Base-by-base conservation (phyloP, 805 yeast species). In the Candida ulmi region DNA sequence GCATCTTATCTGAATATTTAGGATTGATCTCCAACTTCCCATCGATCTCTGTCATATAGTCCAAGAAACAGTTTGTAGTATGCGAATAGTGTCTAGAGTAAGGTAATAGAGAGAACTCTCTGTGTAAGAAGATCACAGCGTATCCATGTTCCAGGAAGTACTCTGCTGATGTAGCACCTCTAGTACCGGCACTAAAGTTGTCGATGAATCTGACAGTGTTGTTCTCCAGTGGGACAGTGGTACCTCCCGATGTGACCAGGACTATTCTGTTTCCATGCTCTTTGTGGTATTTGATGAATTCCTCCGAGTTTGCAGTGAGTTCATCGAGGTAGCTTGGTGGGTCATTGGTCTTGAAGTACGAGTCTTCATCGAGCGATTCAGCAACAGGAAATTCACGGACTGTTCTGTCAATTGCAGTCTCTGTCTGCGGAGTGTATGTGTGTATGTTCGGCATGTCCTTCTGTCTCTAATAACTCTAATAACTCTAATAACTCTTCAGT, bases 111-210 rank as follows among this genome's bases (percentile, higher is more conserved):
- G 96, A 85, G 61, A 88, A 91, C 60, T 93, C 96, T 33, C 99
- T 71, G 61, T 93, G 95, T 30, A 93, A 63, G 55, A 93, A 93
- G 25, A 93, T 83, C 28, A 93, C 99, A 12, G 96, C 91, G 55
- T 93, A 93, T 2, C 88, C 96, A 41, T 76, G 67, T 40, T 83
- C 86, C 39, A 93, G 65, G 50, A 91, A 87, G 56, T 86, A 83
- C 61, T 93, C 99, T 4, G 98, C 96, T 30, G 95, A 82, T 0
- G 96, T 80, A 4, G 99, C 95, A 40, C 99, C 99, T 61, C 99
- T 76, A 0, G 97, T 93, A 18, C 99, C 99, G 18, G 98, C 98
- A 47, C 93, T 81, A 60, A 93, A 93, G 57, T 93, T 93, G 62
- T 93, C 99, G 54, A 93, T 88, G 62, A 93, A 93, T 38, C 99